These are phyloP conservation scores for Aspergillus piperis DNA, from an alignment of 2,329 filamentous ascomycete species.

Conservation along the genomic window DNA sequence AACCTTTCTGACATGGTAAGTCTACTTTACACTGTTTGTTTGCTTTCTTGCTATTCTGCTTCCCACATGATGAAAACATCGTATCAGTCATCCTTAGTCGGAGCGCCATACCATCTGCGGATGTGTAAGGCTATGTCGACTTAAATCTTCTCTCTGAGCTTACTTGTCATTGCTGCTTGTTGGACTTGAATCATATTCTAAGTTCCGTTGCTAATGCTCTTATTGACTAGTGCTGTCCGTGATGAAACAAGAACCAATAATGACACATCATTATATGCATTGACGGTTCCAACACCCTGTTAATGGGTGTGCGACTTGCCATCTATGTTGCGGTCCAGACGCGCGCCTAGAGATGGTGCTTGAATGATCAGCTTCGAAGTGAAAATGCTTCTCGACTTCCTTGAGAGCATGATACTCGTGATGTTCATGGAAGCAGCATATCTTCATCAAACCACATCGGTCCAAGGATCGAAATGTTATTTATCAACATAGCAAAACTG, in stretches of 20 bases:
- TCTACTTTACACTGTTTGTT: constrained; percentile 6
- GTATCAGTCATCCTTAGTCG: constrained; percentile 98
- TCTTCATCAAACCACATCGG: not conserved
- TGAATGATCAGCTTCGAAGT: too few species aligned
- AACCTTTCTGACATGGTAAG: not conserved
- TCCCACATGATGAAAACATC: constrained; percentile 72
- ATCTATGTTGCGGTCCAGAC: too few species aligned
- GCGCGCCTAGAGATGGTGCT: too few species aligned
- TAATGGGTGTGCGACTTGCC: too few species aligned
- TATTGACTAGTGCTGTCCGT: not conserved
- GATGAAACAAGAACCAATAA: not conserved
- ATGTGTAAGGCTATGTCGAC: constrained; percentile 47
- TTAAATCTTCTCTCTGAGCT: constrained; percentile 51
- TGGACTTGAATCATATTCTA: not conserved
- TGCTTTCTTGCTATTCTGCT: not conserved
- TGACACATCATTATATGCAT: not conserved
- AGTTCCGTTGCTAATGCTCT: not conserved
- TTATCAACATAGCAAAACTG: not conserved
- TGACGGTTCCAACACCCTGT: not conserved
- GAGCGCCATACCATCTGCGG: constrained; percentile 54
- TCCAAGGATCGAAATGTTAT: not conserved
- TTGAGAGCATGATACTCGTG: not conserved
- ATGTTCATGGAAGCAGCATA: not conserved
- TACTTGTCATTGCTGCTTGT: not conserved
- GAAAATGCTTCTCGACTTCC: not conserved